Evolutionary conservation across 164 flowering plant genomes (phyloP), one percentile per base, ranked within the genome.

Genomic region (Euptelea pleiosperma): DNA sequence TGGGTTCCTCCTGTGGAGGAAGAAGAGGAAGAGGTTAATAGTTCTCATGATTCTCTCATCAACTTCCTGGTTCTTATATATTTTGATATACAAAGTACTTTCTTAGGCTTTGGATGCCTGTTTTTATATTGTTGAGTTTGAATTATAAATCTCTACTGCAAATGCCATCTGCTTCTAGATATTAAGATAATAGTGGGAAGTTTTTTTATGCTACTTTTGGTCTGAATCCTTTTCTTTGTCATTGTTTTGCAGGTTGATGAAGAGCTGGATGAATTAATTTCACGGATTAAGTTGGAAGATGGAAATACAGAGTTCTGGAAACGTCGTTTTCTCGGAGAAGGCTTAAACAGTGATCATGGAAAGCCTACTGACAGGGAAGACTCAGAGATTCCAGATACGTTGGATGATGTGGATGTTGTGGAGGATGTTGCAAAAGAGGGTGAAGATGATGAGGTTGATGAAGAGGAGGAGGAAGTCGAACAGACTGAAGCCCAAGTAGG

Each of bases 1-100:
- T 89, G 98, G 98, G 85, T 93, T 80, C 98, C 98, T 62, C 90
- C 91, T 15, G 84, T 93, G 60, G 91, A 86, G 66, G 96, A 89
- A 70, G 94, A 86, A 64, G 98, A 89, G 57, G 98, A 89, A 68
- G 96, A 82, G 94, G 97, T 87, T 26, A 31, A 25, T 59, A 18
- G 25, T 57, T 35, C 19, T 25, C 26, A 29, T 41, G 21, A n/a
- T n/a, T n/a, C n/a, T 21, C 12, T 18, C 36, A 11, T 26, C 29
- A 6, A 12, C 29, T 37, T 22, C 14, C 30, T 58, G 19, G 29
- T 24, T 48, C 40, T 22, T 24, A n/a, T 48, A 8, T 26, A 5
- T 22, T 60, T 35, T 31, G 11, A n/a, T n/a, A n/a, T n/a, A n/a
- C n/a, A n/a, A n/a, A 61, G n/a, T 9, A 31, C n/a, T 22, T 14